phyloP scores from a whole-genome alignment of 2,329 filamentous ascomycete species.

The Acrodontium crateriforme region DNA sequence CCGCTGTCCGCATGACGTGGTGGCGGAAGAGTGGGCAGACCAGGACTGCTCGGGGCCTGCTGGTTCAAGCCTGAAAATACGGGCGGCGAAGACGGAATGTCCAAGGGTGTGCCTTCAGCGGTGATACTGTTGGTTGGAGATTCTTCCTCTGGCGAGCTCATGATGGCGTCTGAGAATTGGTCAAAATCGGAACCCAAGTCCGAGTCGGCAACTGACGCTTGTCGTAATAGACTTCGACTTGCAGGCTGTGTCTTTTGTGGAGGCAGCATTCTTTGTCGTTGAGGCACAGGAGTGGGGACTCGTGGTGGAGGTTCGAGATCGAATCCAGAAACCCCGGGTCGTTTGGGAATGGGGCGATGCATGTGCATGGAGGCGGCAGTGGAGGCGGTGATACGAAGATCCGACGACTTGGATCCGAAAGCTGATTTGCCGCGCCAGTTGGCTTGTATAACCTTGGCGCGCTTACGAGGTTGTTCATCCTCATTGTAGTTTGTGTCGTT shows the following conservation, averaged over 20 bases:
- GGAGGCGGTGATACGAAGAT: constrained; percentile 78
- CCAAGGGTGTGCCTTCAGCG: constrained; percentile 54
- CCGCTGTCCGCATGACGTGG: constrained; percentile 48
- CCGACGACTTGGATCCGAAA: constrained; percentile 54
- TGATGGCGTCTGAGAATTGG: constrained; percentile 27
- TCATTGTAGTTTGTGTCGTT: constrained; percentile 21
- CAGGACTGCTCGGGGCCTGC: constrained; percentile 58
- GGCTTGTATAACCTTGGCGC: constrained; percentile 62
- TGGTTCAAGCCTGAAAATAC: constrained; percentile 44
- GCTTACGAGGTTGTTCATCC: constrained; percentile 54
- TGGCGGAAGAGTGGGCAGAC: constrained; percentile 39
- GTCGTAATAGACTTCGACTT: constrained; percentile 16
- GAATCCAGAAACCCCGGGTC: constrained; percentile 32
- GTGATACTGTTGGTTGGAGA: constrained; percentile 31
- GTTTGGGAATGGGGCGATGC: constrained; percentile 56
- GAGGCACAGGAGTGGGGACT: constrained; percentile 62
- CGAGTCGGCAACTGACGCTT: constrained; percentile 17
- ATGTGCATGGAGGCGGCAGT: constrained; percentile 77
- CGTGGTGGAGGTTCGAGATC: constrained; percentile 61
- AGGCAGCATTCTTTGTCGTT: constrained; percentile 23
- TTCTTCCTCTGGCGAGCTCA: constrained; percentile 33
- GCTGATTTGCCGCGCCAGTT: constrained; percentile 58
- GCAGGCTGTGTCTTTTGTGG: constrained; percentile 17
- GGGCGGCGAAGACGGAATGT: constrained; percentile 83
- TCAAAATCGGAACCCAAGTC: constrained; percentile 20